Conservation (phyloP, 1,284 basidiomycete species). For the Singerocomus rubriflavus region DNA sequence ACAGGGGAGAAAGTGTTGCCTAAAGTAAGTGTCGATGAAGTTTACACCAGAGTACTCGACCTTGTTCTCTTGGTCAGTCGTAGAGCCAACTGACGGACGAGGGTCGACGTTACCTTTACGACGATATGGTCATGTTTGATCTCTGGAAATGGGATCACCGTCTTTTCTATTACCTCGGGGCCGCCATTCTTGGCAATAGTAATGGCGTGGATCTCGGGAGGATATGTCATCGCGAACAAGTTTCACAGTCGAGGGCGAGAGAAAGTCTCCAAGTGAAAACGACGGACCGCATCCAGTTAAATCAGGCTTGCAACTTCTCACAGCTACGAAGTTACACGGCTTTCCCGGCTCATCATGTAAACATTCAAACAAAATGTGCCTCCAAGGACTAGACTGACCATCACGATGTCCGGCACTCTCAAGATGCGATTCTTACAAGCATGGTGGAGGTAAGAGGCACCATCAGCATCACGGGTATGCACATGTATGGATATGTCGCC, state of each 20-base stretch:
- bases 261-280: constrained; percentile 6
- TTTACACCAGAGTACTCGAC: constrained; percentile 77
- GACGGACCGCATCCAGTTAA: not conserved
- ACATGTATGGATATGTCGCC: not conserved
- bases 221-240: constrained; percentile 37
- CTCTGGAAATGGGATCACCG: constrained; percentile 58
- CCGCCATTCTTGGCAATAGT: constrained; percentile 65
- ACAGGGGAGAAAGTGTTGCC: constrained; percentile 36
- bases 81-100: constrained; percentile 5
- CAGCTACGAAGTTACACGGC: not conserved
- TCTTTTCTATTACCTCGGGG: constrained; percentile 75
- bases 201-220: constrained; percentile 55
- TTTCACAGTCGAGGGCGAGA: constrained; percentile 22
- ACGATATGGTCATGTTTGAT: constrained; percentile 67
- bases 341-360: not conserved
- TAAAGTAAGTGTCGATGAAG: constrained; percentile 83
- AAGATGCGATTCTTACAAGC: no score
- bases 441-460: not conserved
- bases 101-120: constrained; percentile 58
- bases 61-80: constrained; percentile 32
- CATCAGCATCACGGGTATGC: not conserved
- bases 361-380: not conserved
- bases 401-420: no score
- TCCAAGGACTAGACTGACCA: not conserved
- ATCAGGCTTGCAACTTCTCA: not conserved